Conservation (phyloP, 176 grass and related monocot genomes). For the Hsuehochloa calcarea region DNA sequence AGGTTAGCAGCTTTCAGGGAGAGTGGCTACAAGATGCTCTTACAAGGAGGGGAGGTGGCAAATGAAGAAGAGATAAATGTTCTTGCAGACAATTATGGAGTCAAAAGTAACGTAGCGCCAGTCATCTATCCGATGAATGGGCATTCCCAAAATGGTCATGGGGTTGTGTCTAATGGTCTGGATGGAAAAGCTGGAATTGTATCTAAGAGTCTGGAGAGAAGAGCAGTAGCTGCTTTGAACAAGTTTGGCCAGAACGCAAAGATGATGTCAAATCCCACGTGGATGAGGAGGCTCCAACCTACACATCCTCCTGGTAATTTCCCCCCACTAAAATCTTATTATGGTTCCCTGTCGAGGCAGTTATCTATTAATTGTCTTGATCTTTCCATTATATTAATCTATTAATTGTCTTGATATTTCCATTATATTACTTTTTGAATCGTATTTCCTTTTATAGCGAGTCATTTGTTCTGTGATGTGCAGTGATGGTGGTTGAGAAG, state of each 20-base stretch:
- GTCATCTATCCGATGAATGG: constrained; percentile 35
- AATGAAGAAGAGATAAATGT: constrained; percentile 53
- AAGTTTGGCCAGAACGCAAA: constrained; percentile 88
- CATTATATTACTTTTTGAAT: not conserved
- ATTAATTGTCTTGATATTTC: constrained; percentile 12
- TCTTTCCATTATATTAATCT: not conserved
- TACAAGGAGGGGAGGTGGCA: constrained; percentile 86
- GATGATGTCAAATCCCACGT: constrained; percentile 52
- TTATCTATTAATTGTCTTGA: constrained; percentile 3
- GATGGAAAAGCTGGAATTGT: constrained; percentile 48
- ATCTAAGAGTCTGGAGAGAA: constrained; percentile 77
- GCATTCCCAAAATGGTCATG: constrained; percentile 48
- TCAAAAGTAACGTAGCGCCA: constrained; percentile 37
- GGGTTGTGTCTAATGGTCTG: constrained; percentile 21
- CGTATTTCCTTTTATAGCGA: not conserved
- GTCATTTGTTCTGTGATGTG: not conserved
- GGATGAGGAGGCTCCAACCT: constrained; percentile 43
- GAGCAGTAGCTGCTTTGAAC: constrained; percentile 83
- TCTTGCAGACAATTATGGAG: constrained; percentile 41
- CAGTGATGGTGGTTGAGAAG: constrained; percentile 51
- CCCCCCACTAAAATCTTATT: not conserved
- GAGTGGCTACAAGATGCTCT: constrained; percentile 87
- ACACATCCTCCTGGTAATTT: constrained; percentile 45
- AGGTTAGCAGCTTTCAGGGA: constrained; percentile 87
- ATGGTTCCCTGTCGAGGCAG: not conserved